phyloP scores from a whole-genome alignment of 2,329 filamentous ascomycete genomes.

The Magnaporthiopsis poae region DNA sequence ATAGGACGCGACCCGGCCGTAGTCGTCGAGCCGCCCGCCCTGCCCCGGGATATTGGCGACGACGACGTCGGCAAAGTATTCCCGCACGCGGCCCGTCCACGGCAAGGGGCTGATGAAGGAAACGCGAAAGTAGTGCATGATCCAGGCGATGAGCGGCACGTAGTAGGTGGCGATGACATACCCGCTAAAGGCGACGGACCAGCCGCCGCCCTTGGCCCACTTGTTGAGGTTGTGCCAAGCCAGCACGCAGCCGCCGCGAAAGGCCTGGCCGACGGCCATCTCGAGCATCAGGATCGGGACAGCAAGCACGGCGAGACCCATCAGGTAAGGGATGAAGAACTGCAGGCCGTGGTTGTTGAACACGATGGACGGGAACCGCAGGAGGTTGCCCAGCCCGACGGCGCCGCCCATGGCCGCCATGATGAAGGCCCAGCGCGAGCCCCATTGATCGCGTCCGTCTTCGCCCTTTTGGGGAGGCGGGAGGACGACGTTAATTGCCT shows the following conservation, averaged over 20 bases:
- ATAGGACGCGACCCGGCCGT: not conserved
- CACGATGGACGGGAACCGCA: constrained; percentile 1
- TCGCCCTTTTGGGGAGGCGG: not conserved
- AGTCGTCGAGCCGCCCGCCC: too few relatives aligned
- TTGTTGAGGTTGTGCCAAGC: constrained; percentile 3
- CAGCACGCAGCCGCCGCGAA: constrained; percentile 2
- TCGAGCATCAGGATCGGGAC: constrained; percentile 1
- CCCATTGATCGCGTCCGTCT: not conserved
- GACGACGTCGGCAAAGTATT: not conserved
- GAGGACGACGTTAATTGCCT: too few relatives aligned
- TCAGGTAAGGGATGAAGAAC: not conserved
- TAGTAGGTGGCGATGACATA: not conserved
- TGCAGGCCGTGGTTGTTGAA: constrained; percentile 4
- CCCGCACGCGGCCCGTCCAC: not conserved
- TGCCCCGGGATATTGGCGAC: not conserved
- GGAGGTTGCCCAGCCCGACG: constrained; percentile 4
- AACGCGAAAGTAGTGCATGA: not conserved
- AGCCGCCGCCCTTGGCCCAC: constrained; percentile 1
- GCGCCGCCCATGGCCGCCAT: constrained; percentile 2
- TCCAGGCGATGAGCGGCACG: not conserved
- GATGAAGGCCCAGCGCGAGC: not conserved
- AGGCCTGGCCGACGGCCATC: constrained; percentile 1
- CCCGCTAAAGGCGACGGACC: not conserved
- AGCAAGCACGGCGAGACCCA: not conserved
- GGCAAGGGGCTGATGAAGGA: not conserved